Evolutionary conservation across 2,329 filamentous ascomycete species (phyloP).

Genomic region (Xylariaceae sp.): DNA sequence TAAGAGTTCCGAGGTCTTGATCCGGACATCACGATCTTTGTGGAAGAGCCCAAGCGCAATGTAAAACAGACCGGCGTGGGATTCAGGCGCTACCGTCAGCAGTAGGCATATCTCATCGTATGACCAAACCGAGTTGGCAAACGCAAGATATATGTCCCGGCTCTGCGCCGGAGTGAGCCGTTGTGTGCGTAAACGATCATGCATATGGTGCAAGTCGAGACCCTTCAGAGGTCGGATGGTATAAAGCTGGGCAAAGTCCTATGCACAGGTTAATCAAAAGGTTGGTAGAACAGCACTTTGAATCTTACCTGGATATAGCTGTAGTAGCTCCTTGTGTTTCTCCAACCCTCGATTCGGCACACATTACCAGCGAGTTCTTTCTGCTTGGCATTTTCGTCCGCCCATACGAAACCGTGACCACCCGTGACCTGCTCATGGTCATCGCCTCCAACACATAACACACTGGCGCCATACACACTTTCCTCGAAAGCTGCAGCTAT

Average conservation of each 20-base stretch:
- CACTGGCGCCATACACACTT: conserved; percentile 90
- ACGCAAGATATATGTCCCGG: conserved; percentile 83
- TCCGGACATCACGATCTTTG: conserved; percentile 79
- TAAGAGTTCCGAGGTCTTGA: conserved; percentile 78
- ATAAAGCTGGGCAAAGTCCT: conserved; percentile 72
- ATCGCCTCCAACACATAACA: conserved; percentile 82
- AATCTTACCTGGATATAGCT: conserved; percentile 83
- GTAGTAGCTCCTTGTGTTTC: conserved; percentile 93
- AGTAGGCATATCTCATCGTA: conserved; percentile 89
- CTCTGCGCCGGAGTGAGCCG: conserved; percentile 78
- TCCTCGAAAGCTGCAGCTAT: conserved; percentile 95
- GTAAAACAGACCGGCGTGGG: conserved; percentile 88
- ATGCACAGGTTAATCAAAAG: conserved; percentile 42
- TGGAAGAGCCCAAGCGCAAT: conserved; percentile 91
- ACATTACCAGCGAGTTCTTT: conserved; percentile 91
- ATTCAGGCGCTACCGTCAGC: conserved; percentile 82
- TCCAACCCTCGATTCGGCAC: conserved; percentile 94
- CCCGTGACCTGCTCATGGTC: conserved; percentile 67
- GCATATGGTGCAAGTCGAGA: conserved; percentile 90
- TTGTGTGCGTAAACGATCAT: conserved; percentile 86
- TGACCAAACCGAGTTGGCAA: conserved; percentile 75
- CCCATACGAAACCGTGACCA: conserved; percentile 96
- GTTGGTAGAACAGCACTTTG: neutral
- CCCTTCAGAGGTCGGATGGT: conserved; percentile 73
- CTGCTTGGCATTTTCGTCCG: conserved; percentile 79